Conservation (phyloP, 73 alveolate genomes). For the Paramecium bursaria region DNA sequence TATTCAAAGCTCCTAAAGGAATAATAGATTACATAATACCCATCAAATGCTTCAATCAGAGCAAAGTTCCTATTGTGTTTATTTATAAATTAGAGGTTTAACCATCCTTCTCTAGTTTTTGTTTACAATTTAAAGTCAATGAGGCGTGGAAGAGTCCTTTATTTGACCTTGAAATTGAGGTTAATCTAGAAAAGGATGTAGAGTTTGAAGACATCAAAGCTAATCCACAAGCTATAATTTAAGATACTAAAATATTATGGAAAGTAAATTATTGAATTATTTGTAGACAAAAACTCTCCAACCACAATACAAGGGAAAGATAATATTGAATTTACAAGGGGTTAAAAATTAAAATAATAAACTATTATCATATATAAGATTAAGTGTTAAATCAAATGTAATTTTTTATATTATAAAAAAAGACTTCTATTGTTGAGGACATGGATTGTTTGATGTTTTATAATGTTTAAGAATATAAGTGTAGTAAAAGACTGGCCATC, state of each 20-base stretch:
- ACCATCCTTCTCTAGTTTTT: slow-evolving; percentile 23
- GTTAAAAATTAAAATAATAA: slow-evolving; percentile 7
- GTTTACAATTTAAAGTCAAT: slow-evolving; percentile 47
- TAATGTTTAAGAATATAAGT: slow-evolving; percentile 38
- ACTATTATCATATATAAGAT: slow-evolving; percentile 5
- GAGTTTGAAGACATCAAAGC: slow-evolving; percentile 54
- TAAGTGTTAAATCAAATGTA: slow-evolving; percentile 43
- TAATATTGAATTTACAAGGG: slow-evolving; percentile 37
- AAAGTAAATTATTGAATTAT: not conserved
- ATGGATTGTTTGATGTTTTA: slow-evolving; percentile 60
- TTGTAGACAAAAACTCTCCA: slow-evolving; percentile 13
- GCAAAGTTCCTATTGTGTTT: slow-evolving; percentile 30
- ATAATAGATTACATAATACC: slow-evolving; percentile 45
- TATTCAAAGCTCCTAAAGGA: slow-evolving; percentile 32
- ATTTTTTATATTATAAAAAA: not conserved
- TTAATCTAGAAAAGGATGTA: slow-evolving; percentile 32
- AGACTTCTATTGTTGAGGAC: slow-evolving; percentile 50
- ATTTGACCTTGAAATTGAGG: slow-evolving; percentile 14
- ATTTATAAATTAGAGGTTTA: slow-evolving; percentile 16
- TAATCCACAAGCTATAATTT: slow-evolving; percentile 7
- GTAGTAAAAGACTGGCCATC: slow-evolving; percentile 9
- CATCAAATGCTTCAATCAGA: not conserved
- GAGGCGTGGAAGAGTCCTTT: slow-evolving; percentile 41
- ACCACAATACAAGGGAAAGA: slow-evolving; percentile 25
- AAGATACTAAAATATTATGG: slow-evolving; percentile 8